Evolutionary conservation across 768 basidiomycete species (phyloP).

Genomic region (Termitomyces sp.): DNA sequence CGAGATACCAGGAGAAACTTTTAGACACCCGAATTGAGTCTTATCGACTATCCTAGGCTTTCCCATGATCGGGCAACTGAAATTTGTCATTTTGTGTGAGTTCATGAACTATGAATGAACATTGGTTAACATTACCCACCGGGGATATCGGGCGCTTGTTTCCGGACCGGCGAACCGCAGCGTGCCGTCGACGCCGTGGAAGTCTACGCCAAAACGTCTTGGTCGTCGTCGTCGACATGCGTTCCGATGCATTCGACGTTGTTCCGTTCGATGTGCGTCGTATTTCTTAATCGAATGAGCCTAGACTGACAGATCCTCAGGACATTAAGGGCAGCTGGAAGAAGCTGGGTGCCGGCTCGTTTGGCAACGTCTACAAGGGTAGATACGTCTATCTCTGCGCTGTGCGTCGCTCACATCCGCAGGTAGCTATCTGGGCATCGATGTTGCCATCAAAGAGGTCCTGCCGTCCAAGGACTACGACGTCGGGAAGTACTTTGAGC

Average conservation of each 20-base stretch:
- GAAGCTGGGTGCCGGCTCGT: constrained; percentile 88
- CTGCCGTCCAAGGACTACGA: constrained; percentile 89
- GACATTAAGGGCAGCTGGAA: constrained; percentile 87
- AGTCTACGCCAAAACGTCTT: background rate
- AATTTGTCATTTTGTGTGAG: too few species aligned
- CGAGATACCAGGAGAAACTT: background rate
- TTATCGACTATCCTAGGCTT: too few species aligned
- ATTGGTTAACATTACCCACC: too few species aligned
- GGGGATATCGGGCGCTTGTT: background rate
- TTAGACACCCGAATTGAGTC: too few species aligned
- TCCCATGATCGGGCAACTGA: too few species aligned
- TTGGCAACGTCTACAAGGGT: constrained; percentile 91
- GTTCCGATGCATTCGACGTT: constrained; percentile 71
- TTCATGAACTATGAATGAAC: too few species aligned
- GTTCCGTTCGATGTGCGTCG: constrained; percentile 74
- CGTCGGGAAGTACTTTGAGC: constrained; percentile 94
- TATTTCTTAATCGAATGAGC: background rate
- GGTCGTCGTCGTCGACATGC: background rate
- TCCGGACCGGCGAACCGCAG: background rate
- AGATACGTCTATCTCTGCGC: constrained; percentile 4
- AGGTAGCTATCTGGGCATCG: constrained; percentile 92
- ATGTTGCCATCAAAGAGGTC: constrained; percentile 96
- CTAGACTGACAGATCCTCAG: constrained; percentile 27
- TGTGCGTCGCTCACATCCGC: background rate
- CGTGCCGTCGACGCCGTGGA: too few species aligned